Evolutionary conservation across 495 filamentous ascomycete species (phyloP), one percentile per base, ranked within the genome.

Genomic region (Penicillium cataractarum): DNA sequence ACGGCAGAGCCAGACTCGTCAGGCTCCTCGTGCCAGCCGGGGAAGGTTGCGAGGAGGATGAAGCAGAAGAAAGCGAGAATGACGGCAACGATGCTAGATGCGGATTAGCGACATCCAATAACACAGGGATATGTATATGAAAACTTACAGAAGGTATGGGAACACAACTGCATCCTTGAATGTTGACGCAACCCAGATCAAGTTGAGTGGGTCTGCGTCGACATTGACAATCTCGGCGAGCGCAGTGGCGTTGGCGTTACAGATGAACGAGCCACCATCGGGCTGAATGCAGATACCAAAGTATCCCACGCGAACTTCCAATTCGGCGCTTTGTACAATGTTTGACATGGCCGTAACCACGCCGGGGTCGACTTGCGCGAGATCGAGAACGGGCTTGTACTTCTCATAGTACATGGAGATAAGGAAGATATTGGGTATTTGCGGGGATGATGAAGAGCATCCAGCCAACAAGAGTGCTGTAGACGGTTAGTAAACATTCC

Each of bases 291-390:
- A 90, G 72, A 90, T 86, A 62, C 87, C 87, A 63, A 90, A 90
- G 73, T 89, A 90, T 29, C 87, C 87, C 19, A 90, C 87, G 4
- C 87, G 83, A n/a, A 89, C 87, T 70, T 88, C 87, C 50, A 90
- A 73, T 58, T 84, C 76, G 2, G 87, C 87, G 35, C 74, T 74
- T 51, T 85, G 84, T 48, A 90, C 87, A 44, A 90, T 87, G 64
- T 89, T 87, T 37, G 83, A 80, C 50, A 88, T 87, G 22, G 87
- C 85, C 4, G 78, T 79, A 56, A 89, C 87, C 58, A 93, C 90
- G 39, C 88, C 90, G 58, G 92, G 93, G 71, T 95, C 85, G 57
- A 93, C 92, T 78, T 97, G 93, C 22, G 92, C 81, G 5, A 86
- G 80, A 66, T 87, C 82, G 63, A 87, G 87, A 7, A 76, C 78